Evolutionary conservation across 176 grass and related monocot species (phyloP).

Genomic region (Rhynchospora pubera): DNA sequence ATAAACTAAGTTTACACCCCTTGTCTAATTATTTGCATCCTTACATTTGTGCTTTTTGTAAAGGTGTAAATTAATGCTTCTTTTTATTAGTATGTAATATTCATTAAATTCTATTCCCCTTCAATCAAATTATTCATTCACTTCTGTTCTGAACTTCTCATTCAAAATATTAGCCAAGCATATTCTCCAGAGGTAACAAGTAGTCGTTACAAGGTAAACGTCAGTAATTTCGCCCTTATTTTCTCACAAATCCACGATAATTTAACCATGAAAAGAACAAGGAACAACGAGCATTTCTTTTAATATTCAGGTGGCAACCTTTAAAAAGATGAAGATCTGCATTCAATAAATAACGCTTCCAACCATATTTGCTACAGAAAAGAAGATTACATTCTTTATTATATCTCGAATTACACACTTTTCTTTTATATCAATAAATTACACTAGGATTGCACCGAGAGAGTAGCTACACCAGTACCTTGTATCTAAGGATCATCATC

Average conservation of each 20-base stretch:
- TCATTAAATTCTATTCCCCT: neutral
- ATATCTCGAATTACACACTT: neutral
- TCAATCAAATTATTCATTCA: neutral
- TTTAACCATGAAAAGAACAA: neutral
- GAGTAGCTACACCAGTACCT: neutral
- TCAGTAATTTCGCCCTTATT: neutral
- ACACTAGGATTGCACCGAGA: neutral
- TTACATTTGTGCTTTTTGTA: too few relatives aligned
- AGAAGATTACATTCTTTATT: neutral
- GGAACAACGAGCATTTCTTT: neutral
- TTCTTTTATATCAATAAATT: neutral
- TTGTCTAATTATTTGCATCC: too few relatives aligned
- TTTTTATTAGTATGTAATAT: too few relatives aligned
- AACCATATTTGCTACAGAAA: neutral
- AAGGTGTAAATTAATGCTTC: too few relatives aligned
- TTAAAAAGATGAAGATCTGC: neutral
- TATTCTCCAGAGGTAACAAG: neutral
- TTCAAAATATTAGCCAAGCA: neutral
- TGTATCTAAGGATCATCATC: conserved; percentile 17
- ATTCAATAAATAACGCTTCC: neutral
- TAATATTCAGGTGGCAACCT: neutral
- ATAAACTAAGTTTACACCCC: too few relatives aligned
- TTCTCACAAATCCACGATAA: neutral
- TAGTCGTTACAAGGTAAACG: neutral
- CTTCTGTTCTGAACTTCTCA: too few relatives aligned